Percentiles rank a stretch among this genome's conserved stretches.
These are phyloP conservation scores for Solanum clarkiae DNA, from an alignment of 257 asterid species.

Conservation along the genomic window DNA sequence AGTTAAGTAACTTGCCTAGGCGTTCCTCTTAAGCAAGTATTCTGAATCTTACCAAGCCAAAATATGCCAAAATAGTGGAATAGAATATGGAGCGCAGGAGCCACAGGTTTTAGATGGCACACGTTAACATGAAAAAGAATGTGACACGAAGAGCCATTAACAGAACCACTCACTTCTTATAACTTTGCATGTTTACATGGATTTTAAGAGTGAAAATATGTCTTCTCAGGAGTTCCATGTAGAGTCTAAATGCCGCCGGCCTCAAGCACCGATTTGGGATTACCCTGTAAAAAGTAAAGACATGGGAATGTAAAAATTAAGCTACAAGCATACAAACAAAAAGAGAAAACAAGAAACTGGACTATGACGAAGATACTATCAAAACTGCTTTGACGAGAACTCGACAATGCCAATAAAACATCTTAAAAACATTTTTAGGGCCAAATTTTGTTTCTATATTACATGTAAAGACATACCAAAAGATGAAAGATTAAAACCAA, in stretches of 20 bases:
- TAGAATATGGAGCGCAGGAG: neutral
- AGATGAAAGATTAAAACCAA: neutral
- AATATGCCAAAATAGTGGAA: neutral
- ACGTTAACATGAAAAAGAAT: neutral
- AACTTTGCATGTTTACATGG: conserved; percentile 36
- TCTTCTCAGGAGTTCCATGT: conserved; percentile 74
- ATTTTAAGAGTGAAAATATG: conserved; percentile 57
- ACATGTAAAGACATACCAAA: neutral
- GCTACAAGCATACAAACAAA: neutral
- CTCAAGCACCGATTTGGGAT: conserved; percentile 52
- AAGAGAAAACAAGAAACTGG: neutral
- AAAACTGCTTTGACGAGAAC: neutral
- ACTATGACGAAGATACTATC: neutral
- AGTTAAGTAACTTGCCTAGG: neutral
- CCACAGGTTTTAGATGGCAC: neutral
- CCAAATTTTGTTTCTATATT: neutral
- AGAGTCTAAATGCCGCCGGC: conserved; percentile 87
- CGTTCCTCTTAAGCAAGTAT: neutral
- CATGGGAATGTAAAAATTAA: neutral
- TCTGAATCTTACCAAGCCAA: neutral
- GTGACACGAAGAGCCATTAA: neutral
- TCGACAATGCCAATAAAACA: neutral
- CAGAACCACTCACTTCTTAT: conserved; percentile 54
- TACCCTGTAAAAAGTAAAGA: conserved; percentile 38
- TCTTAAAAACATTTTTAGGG: neutral